Percentiles rank a stretch among this genome's conserved stretches.
phyloP scores from a whole-genome alignment of 2,329 filamentous ascomycete genomes.

The Aureobasidium melanogenum region DNA sequence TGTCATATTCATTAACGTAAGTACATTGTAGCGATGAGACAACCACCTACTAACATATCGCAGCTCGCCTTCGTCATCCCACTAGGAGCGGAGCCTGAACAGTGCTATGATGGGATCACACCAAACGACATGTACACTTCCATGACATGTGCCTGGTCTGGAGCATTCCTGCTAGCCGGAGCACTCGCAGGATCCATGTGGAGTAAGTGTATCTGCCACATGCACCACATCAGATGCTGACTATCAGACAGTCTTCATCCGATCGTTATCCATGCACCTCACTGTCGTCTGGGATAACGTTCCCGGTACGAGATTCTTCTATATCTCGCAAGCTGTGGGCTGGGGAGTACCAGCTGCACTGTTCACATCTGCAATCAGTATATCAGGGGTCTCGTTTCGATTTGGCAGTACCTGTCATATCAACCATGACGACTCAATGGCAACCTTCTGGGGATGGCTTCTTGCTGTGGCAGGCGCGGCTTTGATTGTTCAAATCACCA shows the following conservation, averaged over 20 bases:
- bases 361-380: conserved; percentile 64
- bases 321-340: conserved; percentile 66
- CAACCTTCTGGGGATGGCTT: conserved; percentile 84
- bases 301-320: conserved; percentile 84
- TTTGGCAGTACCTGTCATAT: conserved; percentile 91
- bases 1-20: conserved; percentile 70
- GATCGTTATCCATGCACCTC: conserved; percentile 83
- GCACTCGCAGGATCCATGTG: conserved; percentile 80
- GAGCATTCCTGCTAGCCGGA: conserved; percentile 75
- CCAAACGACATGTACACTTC: conserved; percentile 84
- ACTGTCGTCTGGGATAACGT: conserved; percentile 97
- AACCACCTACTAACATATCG: conserved; percentile 47
- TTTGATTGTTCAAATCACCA: conserved; percentile 72
- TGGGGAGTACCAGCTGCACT: conserved; percentile 77
- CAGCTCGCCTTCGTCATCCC: conserved; percentile 81
- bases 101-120: conserved; percentile 86
- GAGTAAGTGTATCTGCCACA: conserved; percentile 39
- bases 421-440: conserved; percentile 76
- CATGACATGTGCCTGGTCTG: conserved; percentile 77
- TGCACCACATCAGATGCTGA: background rate
- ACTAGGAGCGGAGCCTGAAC: conserved; percentile 63
- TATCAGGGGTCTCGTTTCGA: conserved; percentile 89
- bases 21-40: conserved; percentile 55
- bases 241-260: conserved; percentile 57
- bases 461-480: conserved; percentile 68